phyloP scores from a whole-genome alignment of 441 rosid species.

The Populus trichocarpa region DNA sequence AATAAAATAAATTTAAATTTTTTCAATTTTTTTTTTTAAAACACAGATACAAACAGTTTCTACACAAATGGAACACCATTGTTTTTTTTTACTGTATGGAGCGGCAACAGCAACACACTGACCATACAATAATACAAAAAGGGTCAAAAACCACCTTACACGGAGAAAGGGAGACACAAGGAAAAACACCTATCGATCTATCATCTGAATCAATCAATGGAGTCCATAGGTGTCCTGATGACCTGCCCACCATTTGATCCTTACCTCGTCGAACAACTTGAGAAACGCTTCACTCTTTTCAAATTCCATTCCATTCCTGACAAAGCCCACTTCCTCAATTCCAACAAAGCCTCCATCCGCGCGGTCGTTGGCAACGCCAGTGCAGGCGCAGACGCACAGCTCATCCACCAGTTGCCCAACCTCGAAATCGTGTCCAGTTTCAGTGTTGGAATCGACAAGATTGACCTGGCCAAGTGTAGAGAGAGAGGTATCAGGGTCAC shows the following conservation, averaged over 20 bases:
- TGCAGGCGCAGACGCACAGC: conserved; percentile 68
- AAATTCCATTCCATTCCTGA: conserved; percentile 52
- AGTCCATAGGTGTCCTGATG: conserved; percentile 69
- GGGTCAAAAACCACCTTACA: neutral
- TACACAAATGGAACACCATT: too few relatives aligned
- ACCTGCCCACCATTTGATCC: conserved; percentile 50
- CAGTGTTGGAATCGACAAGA: conserved; percentile 91
- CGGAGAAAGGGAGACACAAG: neutral
- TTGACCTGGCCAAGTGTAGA: conserved; percentile 74
- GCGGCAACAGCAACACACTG: neutral
- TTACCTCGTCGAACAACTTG: conserved; percentile 67
- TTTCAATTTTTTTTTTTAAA: too few relatives aligned
- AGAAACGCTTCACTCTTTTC: conserved; percentile 64
- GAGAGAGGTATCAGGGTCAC: conserved; percentile 82
- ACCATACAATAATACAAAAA: neutral
- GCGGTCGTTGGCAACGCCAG: conserved; percentile 64
- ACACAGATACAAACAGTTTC: too few relatives aligned
- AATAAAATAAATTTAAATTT: too few relatives aligned
- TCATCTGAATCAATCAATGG: conserved; percentile 33
- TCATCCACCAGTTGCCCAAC: conserved; percentile 65
- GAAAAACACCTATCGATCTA: neutral
- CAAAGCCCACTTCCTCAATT: conserved; percentile 46
- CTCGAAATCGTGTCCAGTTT: conserved; percentile 71
- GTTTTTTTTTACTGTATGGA: too few relatives aligned
- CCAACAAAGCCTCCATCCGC: conserved; percentile 57